Conservation (phyloP, 192 early-diverging fungal genomes). For the Coemansia sp. region DNA sequence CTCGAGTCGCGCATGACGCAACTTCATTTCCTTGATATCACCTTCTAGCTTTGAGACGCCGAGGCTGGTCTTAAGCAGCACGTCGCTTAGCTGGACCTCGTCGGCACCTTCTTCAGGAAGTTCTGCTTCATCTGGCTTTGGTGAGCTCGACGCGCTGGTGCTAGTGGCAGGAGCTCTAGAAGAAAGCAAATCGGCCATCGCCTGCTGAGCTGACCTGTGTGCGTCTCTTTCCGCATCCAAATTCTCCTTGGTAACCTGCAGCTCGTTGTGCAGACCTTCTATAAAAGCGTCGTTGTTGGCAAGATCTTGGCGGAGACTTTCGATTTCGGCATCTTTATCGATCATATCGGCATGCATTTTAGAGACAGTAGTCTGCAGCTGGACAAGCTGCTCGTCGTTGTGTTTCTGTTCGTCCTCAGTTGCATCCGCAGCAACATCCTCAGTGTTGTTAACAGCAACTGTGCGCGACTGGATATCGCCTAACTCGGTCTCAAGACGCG, state of each 20-base stretch:
- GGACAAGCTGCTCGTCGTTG: constrained; percentile 3
- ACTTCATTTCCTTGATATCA: constrained; percentile 7
- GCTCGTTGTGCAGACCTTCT: constrained; percentile 20
- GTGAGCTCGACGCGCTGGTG: constrained; percentile 14
- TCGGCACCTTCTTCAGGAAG: background rate
- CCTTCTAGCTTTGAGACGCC: constrained; percentile 18
- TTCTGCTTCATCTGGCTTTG: constrained; percentile 14
- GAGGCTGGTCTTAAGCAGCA: background rate
- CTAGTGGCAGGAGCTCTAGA: background rate
- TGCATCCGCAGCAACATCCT: background rate
- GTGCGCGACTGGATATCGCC: constrained; percentile 16
- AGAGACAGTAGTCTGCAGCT: constrained; percentile 11
- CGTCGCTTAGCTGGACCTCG: background rate
- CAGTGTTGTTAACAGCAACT: background rate
- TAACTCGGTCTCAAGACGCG: constrained; percentile 41
- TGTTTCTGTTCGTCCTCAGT: background rate
- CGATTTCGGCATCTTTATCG: constrained; percentile 14
- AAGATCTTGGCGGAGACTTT: constrained; percentile 23
- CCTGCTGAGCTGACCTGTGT: constrained; percentile 10
- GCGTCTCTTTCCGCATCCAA: constrained; percentile 8
- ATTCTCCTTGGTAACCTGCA: constrained; percentile 6
- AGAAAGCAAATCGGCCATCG: constrained; percentile 1
- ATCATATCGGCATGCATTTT: constrained; percentile 20
- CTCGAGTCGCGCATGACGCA: constrained; percentile 21
- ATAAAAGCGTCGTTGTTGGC: constrained; percentile 20